These are phyloP conservation scores for Tulasnella sp. DNA, from an alignment of 768 basidiomycete genomes.

Conservation along the genomic window DNA sequence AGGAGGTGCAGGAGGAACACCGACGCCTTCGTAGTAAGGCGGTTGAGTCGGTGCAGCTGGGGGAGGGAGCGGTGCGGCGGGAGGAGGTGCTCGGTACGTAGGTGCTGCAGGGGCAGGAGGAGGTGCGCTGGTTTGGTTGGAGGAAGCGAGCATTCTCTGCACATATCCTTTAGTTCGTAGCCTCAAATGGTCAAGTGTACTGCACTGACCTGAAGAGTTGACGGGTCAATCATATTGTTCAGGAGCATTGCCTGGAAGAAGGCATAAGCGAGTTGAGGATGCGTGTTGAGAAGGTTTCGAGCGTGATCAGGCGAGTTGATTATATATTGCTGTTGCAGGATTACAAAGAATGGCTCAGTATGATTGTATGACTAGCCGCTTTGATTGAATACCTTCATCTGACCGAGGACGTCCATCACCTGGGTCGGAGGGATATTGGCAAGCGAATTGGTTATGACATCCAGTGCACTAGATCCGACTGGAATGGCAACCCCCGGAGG, in stretches of 20 bases:
- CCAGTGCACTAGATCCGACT: constrained; percentile 58
- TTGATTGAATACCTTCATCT: constrained; percentile 78
- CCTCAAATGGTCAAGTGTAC: neutral
- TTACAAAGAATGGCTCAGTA: constrained; percentile 8
- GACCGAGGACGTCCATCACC: constrained; percentile 86
- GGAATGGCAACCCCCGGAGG: constrained; percentile 69
- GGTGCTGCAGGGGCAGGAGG: constrained; percentile 22
- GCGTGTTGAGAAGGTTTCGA: constrained; percentile 56
- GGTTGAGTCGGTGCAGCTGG: constrained; percentile 25
- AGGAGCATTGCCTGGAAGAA: constrained; percentile 88
- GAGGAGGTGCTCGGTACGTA: constrained; percentile 9
- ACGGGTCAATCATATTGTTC: constrained; percentile 86
- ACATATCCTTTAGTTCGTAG: constrained; percentile 6
- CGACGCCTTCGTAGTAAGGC: constrained; percentile 20
- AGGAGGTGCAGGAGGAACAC: constrained; percentile 25
- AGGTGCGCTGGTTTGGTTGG: constrained; percentile 19
- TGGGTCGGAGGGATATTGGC: constrained; percentile 75
- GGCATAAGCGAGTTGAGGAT: constrained; percentile 93
- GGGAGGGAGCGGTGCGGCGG: constrained; percentile 25
- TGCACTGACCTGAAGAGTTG: constrained; percentile 57
- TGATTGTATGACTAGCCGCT: neutral
- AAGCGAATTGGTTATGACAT: constrained; percentile 76
- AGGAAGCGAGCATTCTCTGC: constrained; percentile 38
- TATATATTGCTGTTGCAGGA: constrained; percentile 62
- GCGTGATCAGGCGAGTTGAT: constrained; percentile 88